phyloP scores from a whole-genome alignment of 345 rosid species.

The Moricandia arvensis region DNA sequence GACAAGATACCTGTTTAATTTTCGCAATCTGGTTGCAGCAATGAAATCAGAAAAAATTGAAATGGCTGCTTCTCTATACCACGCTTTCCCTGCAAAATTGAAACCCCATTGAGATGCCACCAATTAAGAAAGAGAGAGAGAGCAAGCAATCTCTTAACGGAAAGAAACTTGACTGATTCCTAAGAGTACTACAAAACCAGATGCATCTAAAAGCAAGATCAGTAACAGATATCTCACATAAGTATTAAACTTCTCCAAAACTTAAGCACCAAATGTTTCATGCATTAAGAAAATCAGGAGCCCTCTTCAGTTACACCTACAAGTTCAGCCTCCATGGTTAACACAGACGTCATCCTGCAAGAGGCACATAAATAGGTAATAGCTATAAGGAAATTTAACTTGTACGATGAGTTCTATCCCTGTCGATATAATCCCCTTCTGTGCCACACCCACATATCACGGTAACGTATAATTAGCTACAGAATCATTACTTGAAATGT shows the following conservation, averaged over 20 bases:
- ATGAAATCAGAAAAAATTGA: too few relatives aligned
- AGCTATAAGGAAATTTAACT: too few relatives aligned
- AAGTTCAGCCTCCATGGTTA: too few relatives aligned
- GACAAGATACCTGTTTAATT: too few relatives aligned
- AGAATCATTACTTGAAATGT: slow-evolving; percentile 18
- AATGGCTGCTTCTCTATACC: too few relatives aligned
- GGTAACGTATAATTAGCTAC: slow-evolving; percentile 37
- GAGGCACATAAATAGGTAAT: slow-evolving; percentile 81
- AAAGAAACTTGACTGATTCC: not conserved
- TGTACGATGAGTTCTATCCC: slow-evolving; percentile 19
- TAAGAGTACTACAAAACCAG: slow-evolving; percentile 16
- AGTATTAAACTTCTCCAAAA: slow-evolving; percentile 10
- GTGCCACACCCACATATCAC: too few relatives aligned
- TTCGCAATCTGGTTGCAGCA: too few relatives aligned
- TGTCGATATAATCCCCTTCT: slow-evolving; percentile 48
- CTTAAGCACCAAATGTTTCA: slow-evolving; percentile 26
- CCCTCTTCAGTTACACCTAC: slow-evolving; percentile 38
- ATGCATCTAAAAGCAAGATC: slow-evolving; percentile 42
- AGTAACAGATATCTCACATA: too few relatives aligned
- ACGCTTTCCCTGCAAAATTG: too few relatives aligned
- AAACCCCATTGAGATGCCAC: too few relatives aligned
- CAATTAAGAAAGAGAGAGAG: too few relatives aligned
- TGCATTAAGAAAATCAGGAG: slow-evolving; percentile 42
- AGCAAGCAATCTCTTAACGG: too few relatives aligned
- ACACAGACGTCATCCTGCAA: slow-evolving; percentile 72